A percentile compares a stretch with the other conserved stretches of the same genome.
These are phyloP conservation scores for Naganishia sp. DNA, from an alignment of 1,284 basidiomycete genomes.

Conservation along the genomic window DNA sequence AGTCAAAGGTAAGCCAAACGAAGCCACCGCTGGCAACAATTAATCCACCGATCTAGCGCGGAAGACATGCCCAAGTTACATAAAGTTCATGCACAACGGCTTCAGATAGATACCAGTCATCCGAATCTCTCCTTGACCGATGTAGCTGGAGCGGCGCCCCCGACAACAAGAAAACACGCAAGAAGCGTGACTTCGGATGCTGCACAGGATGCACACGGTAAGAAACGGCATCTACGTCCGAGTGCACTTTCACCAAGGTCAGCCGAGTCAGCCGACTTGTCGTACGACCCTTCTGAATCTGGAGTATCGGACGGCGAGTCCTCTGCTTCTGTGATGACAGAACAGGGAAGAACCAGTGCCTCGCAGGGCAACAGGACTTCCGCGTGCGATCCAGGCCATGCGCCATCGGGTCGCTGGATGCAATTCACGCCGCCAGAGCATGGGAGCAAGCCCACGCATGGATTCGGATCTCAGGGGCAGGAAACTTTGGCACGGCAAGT, in stretches of 20 bases:
- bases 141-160: conserved; percentile 43
- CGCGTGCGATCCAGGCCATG: conserved; percentile 1
- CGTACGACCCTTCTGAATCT: conserved; percentile 26
- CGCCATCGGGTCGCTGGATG: conserved; percentile 22
- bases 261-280: neutral
- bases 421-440: conserved; percentile 22
- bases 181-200: conserved; percentile 20
- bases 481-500: neutral
- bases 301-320: conserved; percentile 21
- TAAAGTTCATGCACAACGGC: conserved; percentile 33
- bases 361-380: neutral
- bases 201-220: conserved; percentile 5
- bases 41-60: conserved; percentile 35
- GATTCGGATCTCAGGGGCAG: neutral
- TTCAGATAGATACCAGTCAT: conserved; percentile 31
- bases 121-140: conserved; percentile 44
- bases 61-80: conserved; percentile 40
- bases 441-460: neutral
- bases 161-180: conserved; percentile 14
- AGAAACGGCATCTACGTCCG: conserved; percentile 8
- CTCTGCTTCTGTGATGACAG: too few species aligned
- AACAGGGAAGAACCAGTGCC: too few species aligned
- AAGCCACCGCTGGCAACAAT: neutral
- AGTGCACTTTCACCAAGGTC: neutral
- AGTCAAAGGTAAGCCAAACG: conserved; percentile 40